Evolutionary conservation across 176 grass and related monocot species (phyloP).

Genomic region (Luzula sylvatica): DNA sequence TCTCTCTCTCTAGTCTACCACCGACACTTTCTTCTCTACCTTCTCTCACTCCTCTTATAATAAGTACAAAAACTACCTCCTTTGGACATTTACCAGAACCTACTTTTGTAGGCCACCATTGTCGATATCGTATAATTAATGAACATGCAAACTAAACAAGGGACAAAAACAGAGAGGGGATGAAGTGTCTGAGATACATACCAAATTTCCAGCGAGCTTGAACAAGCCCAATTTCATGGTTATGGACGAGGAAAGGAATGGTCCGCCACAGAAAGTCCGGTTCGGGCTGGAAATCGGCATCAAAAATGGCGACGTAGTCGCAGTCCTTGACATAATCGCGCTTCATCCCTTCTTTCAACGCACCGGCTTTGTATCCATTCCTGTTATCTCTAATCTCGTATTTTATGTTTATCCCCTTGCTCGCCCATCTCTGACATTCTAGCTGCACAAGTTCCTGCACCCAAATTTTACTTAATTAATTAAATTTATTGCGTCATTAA

Average conservation of each 20-base stretch:
- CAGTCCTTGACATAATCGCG: constrained; percentile 55
- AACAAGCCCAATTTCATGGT: constrained; percentile 67
- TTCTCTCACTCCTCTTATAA: neutral
- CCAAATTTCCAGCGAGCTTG: constrained; percentile 79
- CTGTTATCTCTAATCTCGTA: constrained; percentile 74
- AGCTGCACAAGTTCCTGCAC: constrained; percentile 49
- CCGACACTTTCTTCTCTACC: too few relatives aligned
- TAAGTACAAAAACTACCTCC: neutral
- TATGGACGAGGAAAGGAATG: constrained; percentile 77
- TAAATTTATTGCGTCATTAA: too few relatives aligned
- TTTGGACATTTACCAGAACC: neutral
- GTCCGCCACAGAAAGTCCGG: constrained; percentile 50
- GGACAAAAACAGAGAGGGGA: neutral
- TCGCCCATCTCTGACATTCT: constrained; percentile 59
- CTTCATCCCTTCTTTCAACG: constrained; percentile 81
- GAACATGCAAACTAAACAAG: neutral
- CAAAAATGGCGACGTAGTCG: constrained; percentile 72
- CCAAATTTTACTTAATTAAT: constrained; percentile 2
- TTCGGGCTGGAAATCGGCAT: constrained; percentile 93
- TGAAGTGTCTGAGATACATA: neutral
- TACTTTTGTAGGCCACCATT: neutral
- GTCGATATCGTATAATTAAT: neutral
- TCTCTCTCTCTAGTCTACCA: neutral
- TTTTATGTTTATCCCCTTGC: constrained; percentile 70
- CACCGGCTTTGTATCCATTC: constrained; percentile 90